phyloP scores from a whole-genome alignment of 2,329 filamentous ascomycete genomes.

The Hymenoscyphus fraxineus region DNA sequence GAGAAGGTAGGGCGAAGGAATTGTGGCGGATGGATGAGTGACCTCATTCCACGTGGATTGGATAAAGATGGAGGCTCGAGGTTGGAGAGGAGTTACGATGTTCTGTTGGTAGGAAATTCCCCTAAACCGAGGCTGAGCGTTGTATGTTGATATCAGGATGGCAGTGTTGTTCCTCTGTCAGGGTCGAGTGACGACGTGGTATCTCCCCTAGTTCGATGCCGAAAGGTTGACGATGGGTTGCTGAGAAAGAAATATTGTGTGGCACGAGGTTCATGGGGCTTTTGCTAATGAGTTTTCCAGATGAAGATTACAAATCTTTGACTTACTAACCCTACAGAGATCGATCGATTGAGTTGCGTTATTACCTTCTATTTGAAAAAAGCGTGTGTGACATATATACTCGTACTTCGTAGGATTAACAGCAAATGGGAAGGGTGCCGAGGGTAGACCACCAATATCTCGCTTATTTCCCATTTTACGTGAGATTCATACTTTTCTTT shows the following conservation, averaged over 20 bases:
- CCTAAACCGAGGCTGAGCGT: background rate
- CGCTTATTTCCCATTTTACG: background rate
- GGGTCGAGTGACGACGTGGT: background rate
- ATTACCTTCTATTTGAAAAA: background rate
- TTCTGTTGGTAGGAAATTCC: background rate
- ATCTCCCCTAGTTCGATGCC: background rate
- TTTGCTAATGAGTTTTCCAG: no score
- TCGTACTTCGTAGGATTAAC: background rate
- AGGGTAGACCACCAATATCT: background rate
- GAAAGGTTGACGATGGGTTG: background rate
- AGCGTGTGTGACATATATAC: background rate
- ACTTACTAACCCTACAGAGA: background rate
- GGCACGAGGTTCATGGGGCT: background rate
- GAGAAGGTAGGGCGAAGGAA: background rate
- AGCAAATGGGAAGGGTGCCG: background rate
- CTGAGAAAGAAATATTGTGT: background rate
- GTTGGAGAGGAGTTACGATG: background rate
- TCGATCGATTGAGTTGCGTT: background rate
- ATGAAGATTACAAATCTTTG: no score
- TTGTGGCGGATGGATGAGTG: background rate
- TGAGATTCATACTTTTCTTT: background rate
- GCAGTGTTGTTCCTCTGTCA: background rate
- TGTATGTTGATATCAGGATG: background rate
- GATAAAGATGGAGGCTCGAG: background rate
- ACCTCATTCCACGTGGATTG: background rate